These are phyloP conservation scores for Botrytis paeoniae DNA, from an alignment of 2,329 filamentous ascomycete genomes.

Conservation along the genomic window DNA sequence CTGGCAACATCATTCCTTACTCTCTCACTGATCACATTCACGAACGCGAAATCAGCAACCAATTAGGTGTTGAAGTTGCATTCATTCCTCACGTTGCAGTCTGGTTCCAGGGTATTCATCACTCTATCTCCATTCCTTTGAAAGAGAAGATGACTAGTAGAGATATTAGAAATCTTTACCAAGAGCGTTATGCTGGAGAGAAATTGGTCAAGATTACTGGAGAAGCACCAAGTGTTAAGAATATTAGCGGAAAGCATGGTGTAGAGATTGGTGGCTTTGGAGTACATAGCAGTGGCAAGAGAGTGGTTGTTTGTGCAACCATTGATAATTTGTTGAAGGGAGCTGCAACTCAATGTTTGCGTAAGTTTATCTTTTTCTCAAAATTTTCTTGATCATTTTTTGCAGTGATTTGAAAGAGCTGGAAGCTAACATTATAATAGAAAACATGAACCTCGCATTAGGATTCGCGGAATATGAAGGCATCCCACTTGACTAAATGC, in stretches of 20 bases:
- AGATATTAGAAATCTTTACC: constrained; percentile 91
- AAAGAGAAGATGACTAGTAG: constrained; percentile 83
- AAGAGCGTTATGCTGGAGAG: constrained; percentile 93
- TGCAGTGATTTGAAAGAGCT: background rate
- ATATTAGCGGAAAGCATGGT: constrained; percentile 79
- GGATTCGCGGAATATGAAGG: constrained; percentile 87
- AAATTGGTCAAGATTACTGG: constrained; percentile 90
- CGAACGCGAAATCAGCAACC: constrained; percentile 81
- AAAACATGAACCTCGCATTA: constrained; percentile 93
- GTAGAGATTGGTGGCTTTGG: constrained; percentile 94
- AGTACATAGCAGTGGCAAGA: constrained; percentile 84
- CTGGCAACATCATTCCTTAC: constrained; percentile 87
- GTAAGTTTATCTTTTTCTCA: constrained; percentile 51
- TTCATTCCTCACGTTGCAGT: constrained; percentile 95
- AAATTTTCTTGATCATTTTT: constrained; percentile 15
- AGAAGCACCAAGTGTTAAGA: constrained; percentile 81
- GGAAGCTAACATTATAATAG: constrained; percentile 40
- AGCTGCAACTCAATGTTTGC: constrained; percentile 86
- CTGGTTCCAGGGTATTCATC: constrained; percentile 95
- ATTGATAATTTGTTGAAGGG: constrained; percentile 95
- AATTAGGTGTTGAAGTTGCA: constrained; percentile 70
- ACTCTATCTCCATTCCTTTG: constrained; percentile 86
- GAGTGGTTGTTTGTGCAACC: constrained; percentile 89
- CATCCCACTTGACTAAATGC: constrained; percentile 55
- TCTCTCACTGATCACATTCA: constrained; percentile 92